These are phyloP conservation scores for Diospyros kaki DNA, from an alignment of 148 eudicot species.

Conservation along the genomic window DNA sequence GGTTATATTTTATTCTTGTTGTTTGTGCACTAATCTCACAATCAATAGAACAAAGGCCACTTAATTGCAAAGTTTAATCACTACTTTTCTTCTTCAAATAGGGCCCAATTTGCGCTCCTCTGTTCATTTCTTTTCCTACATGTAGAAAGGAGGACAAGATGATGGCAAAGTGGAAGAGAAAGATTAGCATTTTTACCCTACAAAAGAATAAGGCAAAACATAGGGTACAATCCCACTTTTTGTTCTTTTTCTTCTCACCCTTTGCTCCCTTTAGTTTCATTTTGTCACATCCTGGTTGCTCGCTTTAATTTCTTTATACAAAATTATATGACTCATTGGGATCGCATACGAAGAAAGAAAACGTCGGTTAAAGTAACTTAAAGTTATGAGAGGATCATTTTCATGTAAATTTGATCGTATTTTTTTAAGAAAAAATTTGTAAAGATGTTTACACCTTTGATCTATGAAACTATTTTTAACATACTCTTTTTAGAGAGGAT, in stretches of 20 bases:
- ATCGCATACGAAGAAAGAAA: no score
- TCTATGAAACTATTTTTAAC: not conserved
- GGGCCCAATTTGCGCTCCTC: constrained; percentile 13
- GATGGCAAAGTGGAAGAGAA: constrained; percentile 18
- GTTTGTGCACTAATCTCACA: not conserved
- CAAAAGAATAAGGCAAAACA: constrained; percentile 3
- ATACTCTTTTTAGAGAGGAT: not conserved
- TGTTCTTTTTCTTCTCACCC: not conserved
- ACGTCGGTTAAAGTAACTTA: no score
- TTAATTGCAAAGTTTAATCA: not conserved
- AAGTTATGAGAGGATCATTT: no score
- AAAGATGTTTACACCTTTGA: not conserved
- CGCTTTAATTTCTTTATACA: not conserved
- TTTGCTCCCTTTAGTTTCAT: not conserved
- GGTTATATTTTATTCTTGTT: not conserved
- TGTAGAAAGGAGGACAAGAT: constrained; percentile 17
- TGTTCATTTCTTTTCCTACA: constrained; percentile 7
- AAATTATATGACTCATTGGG: no score
- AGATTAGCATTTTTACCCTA: constrained; percentile 9
- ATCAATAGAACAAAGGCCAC: not conserved
- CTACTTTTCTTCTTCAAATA: constrained; percentile 3
- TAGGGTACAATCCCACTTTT: not conserved
- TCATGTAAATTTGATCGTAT: no score
- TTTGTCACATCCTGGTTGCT: constrained; percentile 3
- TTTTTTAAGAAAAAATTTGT: no score